Evolutionary conservation across 495 filamentous ascomycete species (phyloP), one percentile per base, ranked within the genome.

Genomic region (Penicillium macrosclerotiorum): DNA sequence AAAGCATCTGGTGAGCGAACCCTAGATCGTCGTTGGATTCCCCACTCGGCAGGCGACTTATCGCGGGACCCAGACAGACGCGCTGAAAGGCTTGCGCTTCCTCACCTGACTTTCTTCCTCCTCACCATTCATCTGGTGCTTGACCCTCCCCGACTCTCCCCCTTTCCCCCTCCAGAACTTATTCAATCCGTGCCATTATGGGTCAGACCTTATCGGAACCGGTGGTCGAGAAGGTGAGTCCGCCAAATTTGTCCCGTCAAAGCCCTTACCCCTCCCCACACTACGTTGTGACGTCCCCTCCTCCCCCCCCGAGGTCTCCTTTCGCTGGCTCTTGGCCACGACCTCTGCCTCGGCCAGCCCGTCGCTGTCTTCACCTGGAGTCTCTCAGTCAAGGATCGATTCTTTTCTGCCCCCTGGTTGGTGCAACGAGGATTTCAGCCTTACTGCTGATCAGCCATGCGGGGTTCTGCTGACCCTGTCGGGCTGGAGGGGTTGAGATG

Each of bases 191-290:
- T 55, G 56, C 42, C 56, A 63, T 47, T 37, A 98, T 98, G 93
- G 93, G 93, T 82, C 93, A 98, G 81, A 98, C 93, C 67, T 85
- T 98, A 63, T 97, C 93, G 65, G 94, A 98, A 78, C 93, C 93
- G 39, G 92, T 97, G 58, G 86, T 95, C 54, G 93, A 97, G 61
- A 98, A 98, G 90, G 93, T 98, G 77, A 63, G 85, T 65, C 8
- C 41, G 19, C 35, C 49, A 64, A 51, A 52, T 41, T 51, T 57
- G 49, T 46, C 42, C 44, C 54, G 56, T 55, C 43, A 55, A n/a
- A n/a, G 25, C 33, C 51, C 50, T 47, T 54, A 26, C 52, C 52
- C 54, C 57, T 51, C 64, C 59, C 65, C 62, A 65, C 63, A 64
- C 53, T 65, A 42, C 55, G 40, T 51, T 42, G 35, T 47, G 38